Conservation (phyloP, 2,329 filamentous ascomycete genomes). For the Claviceps spartinae region DNA sequence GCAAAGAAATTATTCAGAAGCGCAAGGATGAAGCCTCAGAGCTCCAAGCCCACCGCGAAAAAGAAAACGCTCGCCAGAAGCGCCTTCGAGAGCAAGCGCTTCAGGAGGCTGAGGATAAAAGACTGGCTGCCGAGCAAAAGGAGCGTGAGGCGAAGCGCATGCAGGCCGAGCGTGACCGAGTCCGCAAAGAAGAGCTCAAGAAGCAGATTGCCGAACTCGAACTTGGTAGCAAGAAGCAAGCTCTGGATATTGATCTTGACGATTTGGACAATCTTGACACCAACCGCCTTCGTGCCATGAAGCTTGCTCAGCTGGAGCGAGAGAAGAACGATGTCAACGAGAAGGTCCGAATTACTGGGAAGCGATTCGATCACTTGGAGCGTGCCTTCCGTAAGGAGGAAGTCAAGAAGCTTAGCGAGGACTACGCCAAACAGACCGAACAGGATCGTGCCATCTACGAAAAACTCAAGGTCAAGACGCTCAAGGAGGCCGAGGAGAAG, state of each 20-base stretch:
- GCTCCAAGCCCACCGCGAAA: slow-evolving; percentile 74
- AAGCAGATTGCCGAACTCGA: slow-evolving; percentile 86
- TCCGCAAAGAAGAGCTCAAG: slow-evolving; percentile 86
- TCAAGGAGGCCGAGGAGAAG: slow-evolving; percentile 70
- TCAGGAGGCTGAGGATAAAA: slow-evolving; percentile 77
- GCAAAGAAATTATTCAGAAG: slow-evolving; percentile 86
- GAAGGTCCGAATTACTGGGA: slow-evolving; percentile 79
- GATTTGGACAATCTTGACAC: slow-evolving; percentile 79
- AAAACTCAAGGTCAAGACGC: slow-evolving; percentile 59
- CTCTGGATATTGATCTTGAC: slow-evolving; percentile 58
- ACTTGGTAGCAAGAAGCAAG: slow-evolving; percentile 55
- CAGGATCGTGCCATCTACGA: slow-evolving; percentile 71
- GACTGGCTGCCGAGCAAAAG: slow-evolving; percentile 82
- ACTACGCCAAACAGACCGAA: slow-evolving; percentile 74
- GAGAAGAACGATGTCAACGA: slow-evolving; percentile 96
- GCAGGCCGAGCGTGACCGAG: slow-evolving; percentile 76
- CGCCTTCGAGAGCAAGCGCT: slow-evolving; percentile 75
- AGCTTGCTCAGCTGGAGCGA: slow-evolving; percentile 88
- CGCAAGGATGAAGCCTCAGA: slow-evolving; percentile 94
- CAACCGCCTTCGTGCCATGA: slow-evolving; percentile 83
- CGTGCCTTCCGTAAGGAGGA: slow-evolving; percentile 95
- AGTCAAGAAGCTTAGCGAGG: slow-evolving; percentile 73
- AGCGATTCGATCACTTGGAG: slow-evolving; percentile 93
- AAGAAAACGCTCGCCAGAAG: slow-evolving; percentile 83
- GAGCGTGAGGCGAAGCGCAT: slow-evolving; percentile 79